A percentile compares a stretch with the other conserved stretches of the same genome.
Evolutionary conservation across 2,329 filamentous ascomycete genomes (phyloP).

Genomic region (Neonectria coccinea): DNA sequence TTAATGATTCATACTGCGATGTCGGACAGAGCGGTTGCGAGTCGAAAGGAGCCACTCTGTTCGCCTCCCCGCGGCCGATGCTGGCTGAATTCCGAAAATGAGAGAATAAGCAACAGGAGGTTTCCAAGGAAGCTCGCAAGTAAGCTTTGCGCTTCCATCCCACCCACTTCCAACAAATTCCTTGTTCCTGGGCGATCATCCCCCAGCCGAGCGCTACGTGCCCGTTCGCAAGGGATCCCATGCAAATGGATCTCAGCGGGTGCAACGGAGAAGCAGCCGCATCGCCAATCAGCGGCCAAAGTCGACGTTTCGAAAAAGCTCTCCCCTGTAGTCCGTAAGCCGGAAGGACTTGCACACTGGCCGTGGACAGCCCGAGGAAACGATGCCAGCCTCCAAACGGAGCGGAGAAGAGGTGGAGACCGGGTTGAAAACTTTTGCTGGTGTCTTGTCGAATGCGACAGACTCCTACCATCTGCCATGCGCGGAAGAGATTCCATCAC

Average conservation of each 20-base stretch:
- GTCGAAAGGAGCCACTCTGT: neutral
- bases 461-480: slow-evolving; percentile 2
- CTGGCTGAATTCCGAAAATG: neutral
- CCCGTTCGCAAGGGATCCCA: slow-evolving; percentile 13
- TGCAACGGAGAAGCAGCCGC: slow-evolving; percentile 36
- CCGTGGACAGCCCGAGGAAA: neutral
- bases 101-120: slow-evolving; percentile 4
- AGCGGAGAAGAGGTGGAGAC: slow-evolving; percentile 14
- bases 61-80: neutral
- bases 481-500: neutral
- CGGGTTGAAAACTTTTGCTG: slow-evolving; percentile 19
- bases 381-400: neutral
- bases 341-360: neutral
- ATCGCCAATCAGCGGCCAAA: slow-evolving; percentile 38
- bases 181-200: slow-evolving; percentile 24
- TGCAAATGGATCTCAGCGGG: slow-evolving; percentile 31
- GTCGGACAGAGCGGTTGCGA: neutral
- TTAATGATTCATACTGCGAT: slow-evolving; percentile 1
- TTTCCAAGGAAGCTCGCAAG: slow-evolving; percentile 5
- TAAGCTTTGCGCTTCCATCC: neutral
- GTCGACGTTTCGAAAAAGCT: slow-evolving; percentile 25
- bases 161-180: slow-evolving; percentile 3
- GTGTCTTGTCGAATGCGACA: slow-evolving; percentile 2
- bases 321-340: slow-evolving; percentile 32
- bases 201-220: slow-evolving; percentile 21